phyloP scores from a whole-genome alignment of 2,329 filamentous ascomycete genomes.

The Cordyceps sp. region DNA sequence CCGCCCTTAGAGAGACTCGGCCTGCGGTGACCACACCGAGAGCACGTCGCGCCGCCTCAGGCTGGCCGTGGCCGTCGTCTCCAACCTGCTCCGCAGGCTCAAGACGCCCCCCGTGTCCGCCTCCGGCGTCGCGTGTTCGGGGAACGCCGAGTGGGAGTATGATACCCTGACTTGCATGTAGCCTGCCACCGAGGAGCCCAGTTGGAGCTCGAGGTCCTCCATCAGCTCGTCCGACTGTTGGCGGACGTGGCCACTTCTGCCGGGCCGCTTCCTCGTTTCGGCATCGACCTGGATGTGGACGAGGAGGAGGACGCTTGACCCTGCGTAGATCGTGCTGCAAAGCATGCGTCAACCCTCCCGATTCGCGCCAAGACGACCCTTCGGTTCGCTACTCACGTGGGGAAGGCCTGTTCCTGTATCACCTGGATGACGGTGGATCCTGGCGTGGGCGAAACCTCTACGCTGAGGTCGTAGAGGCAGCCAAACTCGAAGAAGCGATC shows the following conservation, averaged over 20 bases:
- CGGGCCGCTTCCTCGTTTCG: conserved; percentile 1
- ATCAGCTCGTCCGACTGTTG: conserved; percentile 38
- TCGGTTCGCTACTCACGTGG: conserved; percentile 18
- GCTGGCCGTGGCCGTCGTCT: conserved; percentile 33
- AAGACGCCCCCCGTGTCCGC: conserved; percentile 14
- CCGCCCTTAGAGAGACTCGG: conserved; percentile 16
- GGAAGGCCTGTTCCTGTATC: conserved; percentile 24
- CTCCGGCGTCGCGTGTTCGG: conserved; percentile 11
- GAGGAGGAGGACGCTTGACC: conserved; percentile 30
- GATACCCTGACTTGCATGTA: conserved; percentile 35
- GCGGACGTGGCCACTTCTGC: conserved; percentile 9
- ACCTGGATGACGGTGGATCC: conserved; percentile 27
- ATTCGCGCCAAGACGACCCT: neutral
- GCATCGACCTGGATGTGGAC: conserved; percentile 23
- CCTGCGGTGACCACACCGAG: conserved; percentile 35
- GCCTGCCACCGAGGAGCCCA: conserved; percentile 28
- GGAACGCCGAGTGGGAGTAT: conserved; percentile 41
- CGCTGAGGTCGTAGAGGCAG: conserved; percentile 29
- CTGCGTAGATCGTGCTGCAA: conserved; percentile 22
- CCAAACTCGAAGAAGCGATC: conserved; percentile 23
- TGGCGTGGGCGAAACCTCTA: conserved; percentile 25
- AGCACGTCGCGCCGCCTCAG: conserved; percentile 29
- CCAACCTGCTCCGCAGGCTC: conserved; percentile 27
- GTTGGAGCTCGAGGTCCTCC: conserved; percentile 38
- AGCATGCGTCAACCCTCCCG: no score